These are phyloP conservation scores for Suillus spraguei DNA, from an alignment of 768 basidiomycete genomes.

Conservation along the genomic window DNA sequence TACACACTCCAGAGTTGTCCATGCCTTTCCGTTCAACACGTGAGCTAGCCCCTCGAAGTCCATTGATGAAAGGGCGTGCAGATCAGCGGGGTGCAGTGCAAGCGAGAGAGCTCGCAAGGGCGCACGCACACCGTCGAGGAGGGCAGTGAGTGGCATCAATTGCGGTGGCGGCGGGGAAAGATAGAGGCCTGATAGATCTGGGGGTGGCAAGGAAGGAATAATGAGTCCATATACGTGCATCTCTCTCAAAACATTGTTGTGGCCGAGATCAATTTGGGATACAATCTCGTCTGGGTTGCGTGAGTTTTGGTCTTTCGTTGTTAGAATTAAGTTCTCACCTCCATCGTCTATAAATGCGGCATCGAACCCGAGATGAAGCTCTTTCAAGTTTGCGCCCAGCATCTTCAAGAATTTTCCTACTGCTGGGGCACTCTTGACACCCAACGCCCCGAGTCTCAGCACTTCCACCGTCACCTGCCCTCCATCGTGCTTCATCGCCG, in stretches of 20 bases:
- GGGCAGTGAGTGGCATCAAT: constrained; percentile 27
- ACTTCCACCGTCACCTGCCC: constrained; percentile 1
- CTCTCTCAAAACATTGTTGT: constrained; percentile 29
- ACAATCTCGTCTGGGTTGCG: constrained; percentile 25
- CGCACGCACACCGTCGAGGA: constrained; percentile 30
- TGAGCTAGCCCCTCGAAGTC: constrained; percentile 32
- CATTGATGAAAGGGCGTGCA: constrained; percentile 28
- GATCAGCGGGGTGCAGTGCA: constrained; percentile 34
- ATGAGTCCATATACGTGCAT: constrained; percentile 36
- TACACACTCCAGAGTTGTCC: constrained; percentile 29
- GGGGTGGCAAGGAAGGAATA: constrained; percentile 31
- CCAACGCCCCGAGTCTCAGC: constrained; percentile 32
- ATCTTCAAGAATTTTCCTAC: constrained; percentile 30
- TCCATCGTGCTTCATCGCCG: constrained; percentile 18
- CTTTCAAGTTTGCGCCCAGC: constrained; percentile 24
- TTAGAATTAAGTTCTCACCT: constrained; percentile 22
- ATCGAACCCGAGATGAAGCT: constrained; percentile 32
- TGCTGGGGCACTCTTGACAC: constrained; percentile 25
- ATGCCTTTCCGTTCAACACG: constrained; percentile 26
- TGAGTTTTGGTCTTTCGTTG: constrained; percentile 14
- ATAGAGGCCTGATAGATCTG: constrained; percentile 24
- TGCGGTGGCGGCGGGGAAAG: constrained; percentile 14
- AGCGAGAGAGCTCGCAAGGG: constrained; percentile 32
- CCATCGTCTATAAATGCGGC: constrained; percentile 32
- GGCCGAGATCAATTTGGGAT: constrained; percentile 27